Base-by-base conservation (phyloP, 768 basidiomycete species). In the Nevesoporus exiguus region DNA sequence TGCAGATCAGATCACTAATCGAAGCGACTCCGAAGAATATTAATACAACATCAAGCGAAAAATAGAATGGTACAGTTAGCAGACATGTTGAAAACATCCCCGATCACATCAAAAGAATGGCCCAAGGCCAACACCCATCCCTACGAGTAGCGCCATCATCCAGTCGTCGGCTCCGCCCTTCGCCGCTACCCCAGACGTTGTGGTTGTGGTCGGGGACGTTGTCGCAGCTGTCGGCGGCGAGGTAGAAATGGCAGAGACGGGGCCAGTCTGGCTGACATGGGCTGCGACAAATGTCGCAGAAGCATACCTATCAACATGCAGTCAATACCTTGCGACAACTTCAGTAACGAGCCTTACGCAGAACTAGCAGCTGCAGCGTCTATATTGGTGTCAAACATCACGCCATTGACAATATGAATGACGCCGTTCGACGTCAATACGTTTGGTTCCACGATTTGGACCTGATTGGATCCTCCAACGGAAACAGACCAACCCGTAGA, bases 391-490 rank as follows among this genome's bases (percentile, higher is more conserved):
- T 82, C 76, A 15, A 80, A 39, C 30, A 88, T 73, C 10, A 84
- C 80, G 17, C 70, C 60, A 58, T 85, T 74, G 54, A 86, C 77
- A 39, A 85, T 65, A 65, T 90, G 86, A 9, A 86, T 66, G 39
- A 90, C 89, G 43, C 88, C 88, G 57, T 90, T 90, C 17, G 75
- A 64, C 24, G 80, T 66, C 59, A 90, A 71, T 6, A 86, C 74
- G 64, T 90, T 85, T 14, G 80, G 66, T 47, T 76, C 74, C 39
- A 85, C 61, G 61, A 90, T 80, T 58, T 69, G 74, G 7, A 82
- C 85, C 36, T 76, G 71, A 57, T 75, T 61, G 46, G 73, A 72
- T 43, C 75, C 78, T 8, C 70, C 66, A 17, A 66, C 71, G 31
- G 72, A 75, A 47, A 91, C 79, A 65, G 73, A 89, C 0, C 73